Evolutionary conservation across 2,329 filamentous ascomycete genomes (phyloP).

Genomic region (Cylindrodendrum hubeiense): DNA sequence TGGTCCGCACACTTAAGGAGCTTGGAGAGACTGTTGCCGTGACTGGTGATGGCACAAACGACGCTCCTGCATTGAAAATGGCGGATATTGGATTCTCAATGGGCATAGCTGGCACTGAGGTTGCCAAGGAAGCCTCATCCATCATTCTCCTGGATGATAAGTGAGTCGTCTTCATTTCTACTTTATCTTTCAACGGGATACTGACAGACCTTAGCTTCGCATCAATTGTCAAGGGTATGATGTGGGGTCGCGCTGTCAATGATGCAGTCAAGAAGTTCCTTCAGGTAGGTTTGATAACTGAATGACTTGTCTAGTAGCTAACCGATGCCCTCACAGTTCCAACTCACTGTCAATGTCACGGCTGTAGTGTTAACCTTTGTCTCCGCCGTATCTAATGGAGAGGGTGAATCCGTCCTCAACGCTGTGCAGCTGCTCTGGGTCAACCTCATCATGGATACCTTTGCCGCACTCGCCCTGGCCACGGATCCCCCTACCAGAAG

Average conservation of each 20-base stretch:
- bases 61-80: constrained; percentile 70
- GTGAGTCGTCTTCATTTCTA: constrained; percentile 26
- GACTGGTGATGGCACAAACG: constrained; percentile 74
- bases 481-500: constrained; percentile 71
- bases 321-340: constrained; percentile 57
- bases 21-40: constrained; percentile 70
- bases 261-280: constrained; percentile 74
- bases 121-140: constrained; percentile 72
- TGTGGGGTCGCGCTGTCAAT: constrained; percentile 73
- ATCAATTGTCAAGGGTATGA: constrained; percentile 70
- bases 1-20: constrained; percentile 72
- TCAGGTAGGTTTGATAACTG: constrained; percentile 53
- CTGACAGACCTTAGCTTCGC: constrained; percentile 54
- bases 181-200: not conserved
- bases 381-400: constrained; percentile 65
- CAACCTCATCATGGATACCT: constrained; percentile 74
- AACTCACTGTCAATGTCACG: constrained; percentile 74
- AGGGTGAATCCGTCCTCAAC: constrained; percentile 66
- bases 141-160: constrained; percentile 74
- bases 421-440: constrained; percentile 73
- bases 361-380: constrained; percentile 71
- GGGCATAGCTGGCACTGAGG: constrained; percentile 74
- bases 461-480: constrained; percentile 72
- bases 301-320: not conserved
- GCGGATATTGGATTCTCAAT: constrained; percentile 74